Conservation (phyloP, 2,329 filamentous ascomycete species). For the Cryphonectria nitschkei region DNA sequence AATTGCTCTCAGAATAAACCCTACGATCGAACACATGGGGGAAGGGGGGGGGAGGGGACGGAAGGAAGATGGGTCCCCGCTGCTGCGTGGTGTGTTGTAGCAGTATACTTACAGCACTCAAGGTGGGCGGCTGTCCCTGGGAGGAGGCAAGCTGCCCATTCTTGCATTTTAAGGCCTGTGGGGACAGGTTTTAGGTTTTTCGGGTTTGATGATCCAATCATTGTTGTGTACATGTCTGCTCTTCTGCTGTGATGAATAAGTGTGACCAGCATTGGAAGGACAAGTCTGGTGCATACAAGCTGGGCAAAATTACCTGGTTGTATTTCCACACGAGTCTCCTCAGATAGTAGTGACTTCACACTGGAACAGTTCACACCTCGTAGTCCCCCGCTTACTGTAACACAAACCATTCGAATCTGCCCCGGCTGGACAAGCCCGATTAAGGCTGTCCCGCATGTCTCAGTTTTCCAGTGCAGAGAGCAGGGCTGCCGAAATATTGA, state of each 20-base stretch:
- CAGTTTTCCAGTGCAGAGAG: background rate
- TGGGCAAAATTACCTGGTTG: background rate
- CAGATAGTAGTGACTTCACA: background rate
- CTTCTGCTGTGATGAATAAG: no score
- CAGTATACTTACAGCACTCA: no score
- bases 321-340: background rate
- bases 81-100: background rate
- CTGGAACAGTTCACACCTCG: background rate
- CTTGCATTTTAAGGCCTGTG: background rate
- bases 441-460: background rate
- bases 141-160: background rate
- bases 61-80: no score
- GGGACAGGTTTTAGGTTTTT: background rate
- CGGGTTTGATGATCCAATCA: background rate
- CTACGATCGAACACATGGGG: background rate
- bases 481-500: no score
- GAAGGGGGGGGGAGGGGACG: no score
- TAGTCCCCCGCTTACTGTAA: background rate
- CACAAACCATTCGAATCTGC: background rate
- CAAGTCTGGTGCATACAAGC: no score
- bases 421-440: background rate
- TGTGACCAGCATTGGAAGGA: no score
- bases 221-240: background rate
- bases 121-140: no score
- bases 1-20: background rate